A percentile compares a stretch with the other conserved stretches of the same genome.
These are phyloP conservation scores for Ceratocystis ficicola DNA, from an alignment of 2,329 filamentous ascomycete genomes.

Conservation along the genomic window DNA sequence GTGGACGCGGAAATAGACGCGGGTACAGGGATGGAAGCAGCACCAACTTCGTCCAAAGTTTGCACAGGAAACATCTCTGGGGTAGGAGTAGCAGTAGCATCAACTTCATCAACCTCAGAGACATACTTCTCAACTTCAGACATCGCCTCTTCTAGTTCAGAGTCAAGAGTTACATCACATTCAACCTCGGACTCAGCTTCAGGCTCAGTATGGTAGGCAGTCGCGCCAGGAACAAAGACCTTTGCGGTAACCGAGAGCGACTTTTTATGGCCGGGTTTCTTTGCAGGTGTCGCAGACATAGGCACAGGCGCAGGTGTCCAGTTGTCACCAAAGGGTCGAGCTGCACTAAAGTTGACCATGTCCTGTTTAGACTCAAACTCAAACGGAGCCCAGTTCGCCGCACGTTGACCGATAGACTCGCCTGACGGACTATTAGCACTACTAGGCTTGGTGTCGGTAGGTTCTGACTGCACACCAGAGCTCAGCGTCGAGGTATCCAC, in stretches of 20 bases:
- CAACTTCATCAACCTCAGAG: conserved; percentile 6
- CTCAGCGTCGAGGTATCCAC: conserved; percentile 40
- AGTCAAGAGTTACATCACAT: conserved; percentile 23
- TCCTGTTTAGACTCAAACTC: conserved; percentile 44
- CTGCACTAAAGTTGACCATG: conserved; percentile 40
- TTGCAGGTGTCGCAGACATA: not conserved
- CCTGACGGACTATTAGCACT: conserved; percentile 43
- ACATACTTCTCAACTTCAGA: not conserved
- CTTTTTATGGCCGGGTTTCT: conserved; percentile 31
- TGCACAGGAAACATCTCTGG: conserved; percentile 22
- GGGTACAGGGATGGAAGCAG: conserved; percentile 22
- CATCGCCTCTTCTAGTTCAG: conserved; percentile 9
- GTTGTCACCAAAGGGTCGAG: conserved; percentile 39
- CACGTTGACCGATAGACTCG: conserved; percentile 38
- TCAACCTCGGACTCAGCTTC: conserved; percentile 24
- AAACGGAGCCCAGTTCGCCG: conserved; percentile 47
- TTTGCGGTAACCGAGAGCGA: conserved; percentile 60
- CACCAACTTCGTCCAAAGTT: not conserved
- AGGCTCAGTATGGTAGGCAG: conserved; percentile 26
- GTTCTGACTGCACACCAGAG: conserved; percentile 42
- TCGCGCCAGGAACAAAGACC: conserved; percentile 47
- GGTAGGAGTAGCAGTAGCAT: conserved; percentile 22
- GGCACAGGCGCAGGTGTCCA: conserved; percentile 32
- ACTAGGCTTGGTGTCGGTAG: conserved; percentile 41
- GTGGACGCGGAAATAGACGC: not conserved